Conservation (phyloP, 768 basidiomycete species). For the Pisolithus marmoratus region DNA sequence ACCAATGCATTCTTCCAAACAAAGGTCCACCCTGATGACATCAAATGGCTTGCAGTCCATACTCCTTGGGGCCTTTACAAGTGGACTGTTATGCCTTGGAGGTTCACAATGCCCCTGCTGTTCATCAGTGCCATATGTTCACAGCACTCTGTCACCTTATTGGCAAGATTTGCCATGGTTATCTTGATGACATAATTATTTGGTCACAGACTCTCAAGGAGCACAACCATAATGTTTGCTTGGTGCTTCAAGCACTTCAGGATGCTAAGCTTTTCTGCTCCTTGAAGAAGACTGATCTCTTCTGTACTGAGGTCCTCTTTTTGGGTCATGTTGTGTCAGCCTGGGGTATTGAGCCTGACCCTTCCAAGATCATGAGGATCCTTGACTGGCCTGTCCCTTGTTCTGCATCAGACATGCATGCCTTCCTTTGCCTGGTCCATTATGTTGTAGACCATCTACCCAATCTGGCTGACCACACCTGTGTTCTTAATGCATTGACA, state of each 20-base stretch:
- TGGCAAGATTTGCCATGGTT: too few species aligned
- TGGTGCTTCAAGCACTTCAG: slow-evolving; percentile 11
- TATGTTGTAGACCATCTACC: slow-evolving; percentile 9
- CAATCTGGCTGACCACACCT: slow-evolving; percentile 6
- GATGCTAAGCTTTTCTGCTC: neutral
- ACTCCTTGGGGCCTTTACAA: too few species aligned
- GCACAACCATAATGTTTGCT: neutral
- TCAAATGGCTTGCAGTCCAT: too few species aligned
- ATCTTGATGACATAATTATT: too few species aligned
- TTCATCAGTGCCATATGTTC: too few species aligned
- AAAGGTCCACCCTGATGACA: slow-evolving; percentile 10
- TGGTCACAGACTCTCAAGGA: too few species aligned
- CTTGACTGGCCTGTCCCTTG: slow-evolving; percentile 28
- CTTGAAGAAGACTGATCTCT: neutral
- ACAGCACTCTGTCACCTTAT: too few species aligned
- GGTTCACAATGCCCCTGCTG: too few species aligned
- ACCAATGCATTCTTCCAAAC: slow-evolving; percentile 36
- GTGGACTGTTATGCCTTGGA: too few species aligned
- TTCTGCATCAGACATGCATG: slow-evolving; percentile 11
- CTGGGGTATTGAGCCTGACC: neutral
- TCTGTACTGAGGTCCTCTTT: neutral
- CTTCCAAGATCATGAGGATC: slow-evolving; percentile 8
- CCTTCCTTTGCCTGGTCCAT: slow-evolving; percentile 7
- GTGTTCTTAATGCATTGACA: slow-evolving; percentile 6
- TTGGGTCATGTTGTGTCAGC: neutral